A percentile compares a stretch with the other conserved stretches of the same genome.
Evolutionary conservation across 495 filamentous ascomycete species (phyloP).

Genomic region (Neurospora discreta): DNA sequence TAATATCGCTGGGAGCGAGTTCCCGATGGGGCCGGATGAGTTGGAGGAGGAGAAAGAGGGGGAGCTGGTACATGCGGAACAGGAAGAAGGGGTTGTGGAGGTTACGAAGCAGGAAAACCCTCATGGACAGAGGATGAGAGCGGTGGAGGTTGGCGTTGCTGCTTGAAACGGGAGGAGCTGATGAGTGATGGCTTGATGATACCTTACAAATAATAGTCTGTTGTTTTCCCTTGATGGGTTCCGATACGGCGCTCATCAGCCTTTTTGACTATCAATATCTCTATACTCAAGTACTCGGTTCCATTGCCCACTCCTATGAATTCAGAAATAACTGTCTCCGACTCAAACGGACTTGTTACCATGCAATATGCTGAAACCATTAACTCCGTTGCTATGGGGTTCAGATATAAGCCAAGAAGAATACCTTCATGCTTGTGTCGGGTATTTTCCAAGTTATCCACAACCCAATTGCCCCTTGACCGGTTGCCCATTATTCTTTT

Average conservation of each 20-base stretch:
- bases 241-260: not conserved
- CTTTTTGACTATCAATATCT: not conserved
- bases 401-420: not conserved
- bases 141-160: not conserved
- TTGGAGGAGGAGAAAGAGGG: not conserved
- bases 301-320: too few relatives aligned
- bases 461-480: not conserved
- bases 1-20: constrained; percentile 53
- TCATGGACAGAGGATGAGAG: not conserved
- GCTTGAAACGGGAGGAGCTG: not conserved
- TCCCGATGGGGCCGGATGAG: constrained; percentile 35
- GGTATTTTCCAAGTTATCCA: not conserved
- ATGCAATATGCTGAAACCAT: not conserved
- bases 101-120: not conserved
- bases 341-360: not conserved
- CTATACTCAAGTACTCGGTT: not conserved
- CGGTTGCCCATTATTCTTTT: not conserved
- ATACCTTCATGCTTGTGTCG: not conserved
- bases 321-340: not conserved
- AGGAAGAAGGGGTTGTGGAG: not conserved
- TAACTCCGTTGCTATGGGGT: not conserved
- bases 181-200: not conserved
- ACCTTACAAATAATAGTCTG: not conserved
- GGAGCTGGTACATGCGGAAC: not conserved
- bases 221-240: not conserved